Evolutionary conservation across 73 alveolate species (phyloP).

Genomic region (Durusdinium trenchii): DNA sequence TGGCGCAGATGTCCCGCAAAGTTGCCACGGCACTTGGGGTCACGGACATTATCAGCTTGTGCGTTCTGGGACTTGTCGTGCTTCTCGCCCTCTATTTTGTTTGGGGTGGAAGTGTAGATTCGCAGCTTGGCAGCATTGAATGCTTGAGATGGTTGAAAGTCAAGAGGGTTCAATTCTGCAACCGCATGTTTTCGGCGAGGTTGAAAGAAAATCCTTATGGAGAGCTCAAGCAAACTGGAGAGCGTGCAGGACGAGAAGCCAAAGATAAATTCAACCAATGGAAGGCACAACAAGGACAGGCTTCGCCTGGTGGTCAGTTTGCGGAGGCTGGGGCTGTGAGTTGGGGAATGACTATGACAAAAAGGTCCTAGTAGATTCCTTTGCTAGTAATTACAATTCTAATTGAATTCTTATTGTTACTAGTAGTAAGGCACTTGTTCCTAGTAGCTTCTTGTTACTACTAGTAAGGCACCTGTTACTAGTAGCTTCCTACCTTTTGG

Average conservation of each 20-base stretch:
- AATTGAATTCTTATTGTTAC: too few species aligned
- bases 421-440: too few species aligned
- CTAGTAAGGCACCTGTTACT: too few species aligned
- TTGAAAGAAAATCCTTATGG: conserved; percentile 51
- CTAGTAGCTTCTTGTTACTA: too few species aligned
- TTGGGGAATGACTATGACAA: too few species aligned
- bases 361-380: too few species aligned
- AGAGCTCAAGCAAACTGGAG: conserved; percentile 44
- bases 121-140: background rate
- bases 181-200: background rate
- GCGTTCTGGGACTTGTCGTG: conserved; percentile 43
- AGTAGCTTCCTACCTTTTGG: too few species aligned
- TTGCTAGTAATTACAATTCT: too few species aligned
- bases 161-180: background rate
- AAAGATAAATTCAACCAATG: conserved; percentile 36
- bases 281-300: conserved; percentile 7
- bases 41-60: conserved; percentile 56
- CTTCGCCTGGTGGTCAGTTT: background rate
- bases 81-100: conserved; percentile 67
- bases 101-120: conserved; percentile 64
- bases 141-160: background rate
- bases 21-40: conserved; percentile 52
- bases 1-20: background rate
- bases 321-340: too few species aligned
- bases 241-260: conserved; percentile 73